A percentile compares a stretch with the other conserved stretches of the same genome.
These are phyloP conservation scores for Suillus luteus DNA, from an alignment of 768 basidiomycete genomes.

Conservation along the genomic window DNA sequence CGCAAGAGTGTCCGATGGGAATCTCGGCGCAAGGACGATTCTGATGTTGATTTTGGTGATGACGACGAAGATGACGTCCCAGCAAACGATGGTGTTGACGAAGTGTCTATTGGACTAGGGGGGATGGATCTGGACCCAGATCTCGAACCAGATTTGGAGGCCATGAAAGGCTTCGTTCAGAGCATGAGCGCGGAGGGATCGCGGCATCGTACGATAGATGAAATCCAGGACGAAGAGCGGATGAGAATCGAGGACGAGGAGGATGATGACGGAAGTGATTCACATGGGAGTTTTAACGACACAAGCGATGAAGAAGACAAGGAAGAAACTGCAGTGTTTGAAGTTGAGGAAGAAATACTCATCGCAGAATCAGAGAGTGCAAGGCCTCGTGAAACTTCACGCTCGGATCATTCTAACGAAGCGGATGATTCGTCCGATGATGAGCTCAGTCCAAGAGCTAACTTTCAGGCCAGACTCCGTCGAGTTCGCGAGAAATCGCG, in stretches of 20 bases:
- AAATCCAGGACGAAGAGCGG: conserved; percentile 56
- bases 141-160: conserved; percentile 43
- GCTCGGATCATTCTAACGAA: conserved; percentile 19
- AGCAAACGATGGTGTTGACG: conserved; percentile 31
- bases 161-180: conserved; percentile 55
- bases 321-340: conserved; percentile 40
- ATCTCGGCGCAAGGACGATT: conserved; percentile 61
- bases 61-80: conserved; percentile 33
- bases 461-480: conserved; percentile 40
- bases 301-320: conserved; percentile 32
- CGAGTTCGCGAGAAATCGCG: conserved; percentile 32
- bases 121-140: conserved; percentile 73
- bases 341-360: conserved; percentile 49
- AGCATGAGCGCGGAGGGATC: conserved; percentile 53
- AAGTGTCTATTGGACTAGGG: conserved; percentile 33
- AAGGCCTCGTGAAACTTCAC: neutral
- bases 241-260: conserved; percentile 53
- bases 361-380: conserved; percentile 36
- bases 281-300: conserved; percentile 29
- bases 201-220: conserved; percentile 61
- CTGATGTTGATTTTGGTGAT: conserved; percentile 70
- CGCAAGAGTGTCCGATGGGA: conserved; percentile 41
- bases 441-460: conserved; percentile 32
- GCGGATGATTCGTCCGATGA: conserved; percentile 38
- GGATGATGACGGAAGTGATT: conserved; percentile 25